phyloP scores from a whole-genome alignment of 345 rosid genomes.

The Boechera stricta region DNA sequence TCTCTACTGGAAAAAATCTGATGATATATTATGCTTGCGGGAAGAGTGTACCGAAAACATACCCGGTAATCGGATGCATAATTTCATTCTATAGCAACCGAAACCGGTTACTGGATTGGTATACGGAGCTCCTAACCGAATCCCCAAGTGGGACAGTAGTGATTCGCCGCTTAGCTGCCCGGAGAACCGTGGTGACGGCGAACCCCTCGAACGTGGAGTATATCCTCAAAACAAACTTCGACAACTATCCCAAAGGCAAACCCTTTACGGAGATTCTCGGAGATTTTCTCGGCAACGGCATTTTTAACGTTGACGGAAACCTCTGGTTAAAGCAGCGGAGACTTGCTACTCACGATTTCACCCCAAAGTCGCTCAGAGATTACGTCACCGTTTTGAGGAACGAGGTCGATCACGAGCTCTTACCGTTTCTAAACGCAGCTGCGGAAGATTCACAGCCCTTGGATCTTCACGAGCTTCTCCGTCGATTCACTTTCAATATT shows the following conservation, averaged over 20 bases:
- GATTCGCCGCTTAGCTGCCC: constrained; percentile 64
- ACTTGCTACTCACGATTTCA: constrained; percentile 59
- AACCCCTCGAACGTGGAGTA: constrained; percentile 78
- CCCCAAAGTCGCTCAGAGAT: constrained; percentile 51
- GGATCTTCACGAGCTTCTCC: constrained; percentile 65
- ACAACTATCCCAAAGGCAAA: constrained; percentile 85
- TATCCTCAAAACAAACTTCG: constrained; percentile 80
- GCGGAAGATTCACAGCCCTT: constrained; percentile 38
- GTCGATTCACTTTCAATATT: constrained; percentile 58
- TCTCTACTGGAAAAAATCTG: not conserved
- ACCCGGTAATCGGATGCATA: constrained; percentile 78
- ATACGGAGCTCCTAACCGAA: constrained; percentile 63
- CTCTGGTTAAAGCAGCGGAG: constrained; percentile 68
- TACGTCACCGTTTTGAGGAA: constrained; percentile 46
- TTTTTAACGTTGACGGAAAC: constrained; percentile 72
- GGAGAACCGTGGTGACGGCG: constrained; percentile 72
- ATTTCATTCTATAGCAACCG: constrained; percentile 70
- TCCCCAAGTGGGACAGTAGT: constrained; percentile 66
- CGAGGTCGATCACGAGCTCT: constrained; percentile 53
- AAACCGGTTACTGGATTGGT: constrained; percentile 77
- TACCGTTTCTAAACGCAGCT: constrained; percentile 56
- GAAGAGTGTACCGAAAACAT: constrained; percentile 50
- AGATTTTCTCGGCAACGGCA: constrained; percentile 79
- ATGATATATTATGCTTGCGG: constrained; percentile 7
- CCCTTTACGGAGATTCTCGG: constrained; percentile 85